These are phyloP conservation scores for Malus hybrid DNA, from an alignment of 331 rosid species.

Conservation along the genomic window DNA sequence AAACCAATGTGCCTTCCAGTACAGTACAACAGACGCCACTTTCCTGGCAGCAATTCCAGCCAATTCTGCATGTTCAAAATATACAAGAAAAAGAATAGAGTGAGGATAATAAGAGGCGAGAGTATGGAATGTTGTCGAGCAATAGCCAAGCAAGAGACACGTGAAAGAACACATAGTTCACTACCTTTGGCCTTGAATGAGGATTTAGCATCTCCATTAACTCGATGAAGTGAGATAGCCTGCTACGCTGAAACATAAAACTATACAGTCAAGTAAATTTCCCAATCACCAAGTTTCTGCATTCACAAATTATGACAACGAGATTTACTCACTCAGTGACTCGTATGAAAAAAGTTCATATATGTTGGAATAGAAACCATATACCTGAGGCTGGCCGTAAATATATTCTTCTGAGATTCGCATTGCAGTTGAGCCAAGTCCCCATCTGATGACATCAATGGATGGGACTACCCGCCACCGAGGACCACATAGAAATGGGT, in stretches of 20 bases:
- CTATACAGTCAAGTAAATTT: neutral
- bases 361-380: neutral
- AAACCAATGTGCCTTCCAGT: conserved; percentile 92
- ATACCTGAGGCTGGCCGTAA: conserved; percentile 87
- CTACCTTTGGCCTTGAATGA: conserved; percentile 87
- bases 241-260: conserved; percentile 54
- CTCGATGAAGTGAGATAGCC: conserved; percentile 88
- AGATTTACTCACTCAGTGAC: neutral
- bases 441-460: conserved; percentile 86
- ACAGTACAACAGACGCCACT: conserved; percentile 87
- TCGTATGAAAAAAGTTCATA: neutral
- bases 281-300: neutral
- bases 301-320: neutral
- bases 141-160: neutral
- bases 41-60: conserved; percentile 91
- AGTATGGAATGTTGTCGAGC: too few species aligned
- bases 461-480: conserved; percentile 94
- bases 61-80: conserved; percentile 47
- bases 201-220: conserved; percentile 93
- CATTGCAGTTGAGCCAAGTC: conserved; percentile 87
- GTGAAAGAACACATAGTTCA: neutral
- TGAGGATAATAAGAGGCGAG: neutral
- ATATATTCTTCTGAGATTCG: conserved; percentile 93
- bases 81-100: neutral
- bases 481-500: conserved; percentile 97